Evolutionary conservation across 441 rosid species (phyloP).

Genomic region (Codiaeum variegatum): DNA sequence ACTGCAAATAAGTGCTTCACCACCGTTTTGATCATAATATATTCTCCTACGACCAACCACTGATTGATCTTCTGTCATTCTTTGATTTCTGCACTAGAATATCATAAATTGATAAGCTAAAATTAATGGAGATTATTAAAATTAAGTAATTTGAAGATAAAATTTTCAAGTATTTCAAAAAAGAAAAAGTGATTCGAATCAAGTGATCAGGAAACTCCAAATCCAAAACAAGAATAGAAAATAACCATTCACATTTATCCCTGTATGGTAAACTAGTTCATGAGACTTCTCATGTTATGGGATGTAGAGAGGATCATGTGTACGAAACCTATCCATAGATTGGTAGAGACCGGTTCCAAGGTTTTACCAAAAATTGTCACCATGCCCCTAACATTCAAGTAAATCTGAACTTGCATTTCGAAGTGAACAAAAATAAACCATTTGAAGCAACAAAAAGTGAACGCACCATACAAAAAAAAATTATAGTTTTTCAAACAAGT

Average conservation of each 20-base stretch:
- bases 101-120: slow-evolving; percentile 13
- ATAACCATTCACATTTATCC: background rate
- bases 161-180: background rate
- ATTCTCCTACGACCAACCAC: slow-evolving; percentile 97
- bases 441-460: background rate
- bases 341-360: background rate
- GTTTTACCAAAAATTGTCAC: background rate
- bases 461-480: background rate
- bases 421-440: background rate
- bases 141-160: background rate
- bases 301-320: background rate
- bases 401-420: background rate
- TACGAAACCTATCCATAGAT: background rate
- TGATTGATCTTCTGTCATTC: slow-evolving; percentile 99
- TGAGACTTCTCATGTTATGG: background rate
- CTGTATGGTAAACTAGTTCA: background rate
- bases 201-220: background rate
- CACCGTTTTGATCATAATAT: slow-evolving; percentile 92
- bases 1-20: slow-evolving; percentile 98
- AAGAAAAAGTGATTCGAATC: background rate
- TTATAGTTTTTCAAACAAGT: background rate
- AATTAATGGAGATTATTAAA: background rate
- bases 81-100: slow-evolving; percentile 71
- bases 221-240: background rate
- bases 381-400: background rate